Base-by-base conservation (phyloP, 768 basidiomycete genomes). In the Suillus ampliporus region DNA sequence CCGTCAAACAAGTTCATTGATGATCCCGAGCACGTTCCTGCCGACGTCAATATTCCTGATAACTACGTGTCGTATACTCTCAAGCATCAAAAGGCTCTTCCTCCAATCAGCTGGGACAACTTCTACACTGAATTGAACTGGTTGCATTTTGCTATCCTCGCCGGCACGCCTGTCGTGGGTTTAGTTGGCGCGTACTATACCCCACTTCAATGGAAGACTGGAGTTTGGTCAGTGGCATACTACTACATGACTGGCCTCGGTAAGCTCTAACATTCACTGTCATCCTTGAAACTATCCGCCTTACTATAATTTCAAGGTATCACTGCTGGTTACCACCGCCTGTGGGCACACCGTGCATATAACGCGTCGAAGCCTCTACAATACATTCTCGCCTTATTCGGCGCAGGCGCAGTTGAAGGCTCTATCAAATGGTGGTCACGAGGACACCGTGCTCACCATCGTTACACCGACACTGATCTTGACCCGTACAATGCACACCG, bases 381-480 rank as follows among this genome's bases (percentile, higher is more conserved):
- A 74, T 97, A 94, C 72, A 78, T 86, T 66, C 86, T 98, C 53
- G 93, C 95, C 28, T 70, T 91, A 21, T 84, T 88, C 11, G 97
- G 97, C 56, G 89, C 94, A 2, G 97, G 97, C 53, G 96, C 97
- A 5, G 91, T 97, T 52, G 87, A 99, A 73, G 97, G 97, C 10
- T 97, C 96, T 23, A 97, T 99, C 80, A 92, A 94, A 76, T 99
- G 97, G 97, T 99, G 97, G 97, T 90, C 90, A 23, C 87, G 97
- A 58, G 96, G 96, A 53, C 97, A 99, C 82, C 92, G 97, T 64
- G 97, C 97, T 4, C 96, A 97, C 76, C 96, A 97, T 73, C 87
- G 95, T 47, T 97, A 97, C 81, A 98, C 95, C 68, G 95, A 97
- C 78, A 98, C 95, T 71, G 93, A 95, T 60, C 90, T 98, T 65